Conservation (phyloP, 495 filamentous ascomycete species). For the Letharia columbiana region DNA sequence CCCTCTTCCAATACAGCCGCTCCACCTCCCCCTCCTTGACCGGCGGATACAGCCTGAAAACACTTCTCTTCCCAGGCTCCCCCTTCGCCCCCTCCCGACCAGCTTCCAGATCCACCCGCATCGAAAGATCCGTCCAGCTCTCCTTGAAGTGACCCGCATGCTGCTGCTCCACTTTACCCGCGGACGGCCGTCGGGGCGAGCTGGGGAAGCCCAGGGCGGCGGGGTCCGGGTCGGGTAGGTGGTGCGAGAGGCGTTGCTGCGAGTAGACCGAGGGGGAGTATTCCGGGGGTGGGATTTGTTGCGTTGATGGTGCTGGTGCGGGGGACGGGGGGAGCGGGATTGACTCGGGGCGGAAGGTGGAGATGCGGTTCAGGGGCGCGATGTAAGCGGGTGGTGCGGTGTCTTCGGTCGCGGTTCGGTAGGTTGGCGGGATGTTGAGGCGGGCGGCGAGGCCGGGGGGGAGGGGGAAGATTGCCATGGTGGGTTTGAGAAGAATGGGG, state of each 20-base stretch:
- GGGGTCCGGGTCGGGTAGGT: background rate
- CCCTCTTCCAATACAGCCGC: background rate
- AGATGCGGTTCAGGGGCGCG: background rate
- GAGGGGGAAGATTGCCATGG: background rate
- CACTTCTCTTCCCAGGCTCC: background rate
- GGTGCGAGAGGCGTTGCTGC: background rate
- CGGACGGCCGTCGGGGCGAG: background rate
- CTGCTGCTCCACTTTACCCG: background rate
- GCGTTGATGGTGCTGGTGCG: background rate
- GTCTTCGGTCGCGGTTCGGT: background rate
- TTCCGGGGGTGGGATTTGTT: background rate
- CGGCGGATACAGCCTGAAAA: background rate
- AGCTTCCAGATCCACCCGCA: background rate
- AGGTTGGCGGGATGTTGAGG: background rate
- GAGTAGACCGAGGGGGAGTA: background rate
- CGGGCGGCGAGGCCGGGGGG: background rate
- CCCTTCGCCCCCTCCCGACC: background rate
- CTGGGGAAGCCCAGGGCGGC: background rate
- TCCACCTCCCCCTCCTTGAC: background rate
- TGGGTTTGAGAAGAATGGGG: background rate
- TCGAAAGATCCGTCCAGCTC: background rate
- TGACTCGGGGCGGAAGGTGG: background rate
- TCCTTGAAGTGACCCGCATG: background rate
- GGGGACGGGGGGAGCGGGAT: background rate
- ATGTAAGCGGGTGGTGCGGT: conserved; percentile 4